Conservation (phyloP, 1,284 basidiomycete genomes). For the Athelia psychrophila region DNA sequence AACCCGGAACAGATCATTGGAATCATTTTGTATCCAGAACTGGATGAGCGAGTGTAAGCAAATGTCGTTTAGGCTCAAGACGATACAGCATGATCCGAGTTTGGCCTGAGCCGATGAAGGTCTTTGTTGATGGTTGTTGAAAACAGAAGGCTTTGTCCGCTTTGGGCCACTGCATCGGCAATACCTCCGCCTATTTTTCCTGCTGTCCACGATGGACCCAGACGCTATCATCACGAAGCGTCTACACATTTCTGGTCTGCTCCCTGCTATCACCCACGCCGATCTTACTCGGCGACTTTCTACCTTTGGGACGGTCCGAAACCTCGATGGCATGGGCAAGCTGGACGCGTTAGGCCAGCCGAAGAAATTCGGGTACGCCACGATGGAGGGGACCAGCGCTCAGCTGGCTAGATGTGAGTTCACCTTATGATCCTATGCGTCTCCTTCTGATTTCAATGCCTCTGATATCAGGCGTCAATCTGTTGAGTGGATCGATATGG, state of each 20-base stretch:
- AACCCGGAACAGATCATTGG: no score
- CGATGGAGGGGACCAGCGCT: constrained; percentile 58
- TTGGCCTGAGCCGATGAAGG: no score
- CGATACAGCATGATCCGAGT: no score
- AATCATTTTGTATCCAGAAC: no score
- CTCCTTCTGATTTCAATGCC: constrained; percentile 4
- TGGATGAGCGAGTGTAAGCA: no score
- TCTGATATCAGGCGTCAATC: constrained; percentile 54
- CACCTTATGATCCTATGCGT: neutral
- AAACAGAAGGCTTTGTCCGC: no score
- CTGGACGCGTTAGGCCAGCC: constrained; percentile 62
- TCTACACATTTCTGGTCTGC: constrained; percentile 73
- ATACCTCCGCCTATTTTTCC: no score
- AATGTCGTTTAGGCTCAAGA: no score
- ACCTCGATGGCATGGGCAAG: constrained; percentile 66
- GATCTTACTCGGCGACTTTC: constrained; percentile 60
- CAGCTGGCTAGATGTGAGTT: constrained; percentile 61
- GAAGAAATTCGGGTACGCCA: constrained; percentile 71
- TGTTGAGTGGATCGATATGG: constrained; percentile 77
- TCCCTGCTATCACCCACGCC: constrained; percentile 53
- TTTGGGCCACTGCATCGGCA: no score
- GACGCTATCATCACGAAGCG: constrained; percentile 46
- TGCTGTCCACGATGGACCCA: constrained; percentile 24
- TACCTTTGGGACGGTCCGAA: constrained; percentile 63
- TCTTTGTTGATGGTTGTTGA: no score